phyloP scores from a whole-genome alignment of 2,329 filamentous ascomycete genomes.

The Hypomyces rosellus region DNA sequence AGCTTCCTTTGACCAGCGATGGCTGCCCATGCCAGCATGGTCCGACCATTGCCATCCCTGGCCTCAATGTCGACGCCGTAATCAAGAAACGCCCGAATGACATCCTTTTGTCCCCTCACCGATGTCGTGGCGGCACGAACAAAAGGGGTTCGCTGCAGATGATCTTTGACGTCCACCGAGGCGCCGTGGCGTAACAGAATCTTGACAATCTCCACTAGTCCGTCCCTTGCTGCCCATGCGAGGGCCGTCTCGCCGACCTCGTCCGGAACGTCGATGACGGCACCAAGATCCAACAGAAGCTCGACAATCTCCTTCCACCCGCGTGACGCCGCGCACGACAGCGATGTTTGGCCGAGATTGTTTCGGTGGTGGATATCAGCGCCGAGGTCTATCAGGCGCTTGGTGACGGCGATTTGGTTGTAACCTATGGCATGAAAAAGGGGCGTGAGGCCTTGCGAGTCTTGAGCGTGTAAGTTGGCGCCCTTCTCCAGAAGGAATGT shows the following conservation, averaged over 20 bases:
- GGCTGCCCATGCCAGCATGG: conserved; percentile 4
- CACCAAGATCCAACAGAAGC: conserved; percentile 1
- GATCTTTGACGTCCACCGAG: background rate
- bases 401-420: background rate
- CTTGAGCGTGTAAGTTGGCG: background rate
- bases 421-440: conserved; percentile 4
- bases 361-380: background rate
- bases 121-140: background rate
- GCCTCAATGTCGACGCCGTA: background rate
- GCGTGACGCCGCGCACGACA: background rate
- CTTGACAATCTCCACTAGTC: background rate
- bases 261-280: background rate
- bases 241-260: conserved; percentile 1
- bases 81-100: conserved; percentile 1
- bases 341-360: background rate
- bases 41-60: background rate
- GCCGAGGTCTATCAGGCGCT: conserved; percentile 1
- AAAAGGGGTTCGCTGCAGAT: background rate
- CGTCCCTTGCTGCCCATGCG: conserved; percentile 1
- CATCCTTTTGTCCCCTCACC: background rate
- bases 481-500: conserved; percentile 3
- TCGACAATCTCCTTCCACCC: background rate
- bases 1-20: background rate
- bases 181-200: conserved; percentile 2
- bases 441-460: background rate